Evolutionary conservation across 2,329 filamentous ascomycete species (phyloP), one percentile per base, ranked within the genome.

Genomic region (Dactylonectria estremocensis): DNA sequence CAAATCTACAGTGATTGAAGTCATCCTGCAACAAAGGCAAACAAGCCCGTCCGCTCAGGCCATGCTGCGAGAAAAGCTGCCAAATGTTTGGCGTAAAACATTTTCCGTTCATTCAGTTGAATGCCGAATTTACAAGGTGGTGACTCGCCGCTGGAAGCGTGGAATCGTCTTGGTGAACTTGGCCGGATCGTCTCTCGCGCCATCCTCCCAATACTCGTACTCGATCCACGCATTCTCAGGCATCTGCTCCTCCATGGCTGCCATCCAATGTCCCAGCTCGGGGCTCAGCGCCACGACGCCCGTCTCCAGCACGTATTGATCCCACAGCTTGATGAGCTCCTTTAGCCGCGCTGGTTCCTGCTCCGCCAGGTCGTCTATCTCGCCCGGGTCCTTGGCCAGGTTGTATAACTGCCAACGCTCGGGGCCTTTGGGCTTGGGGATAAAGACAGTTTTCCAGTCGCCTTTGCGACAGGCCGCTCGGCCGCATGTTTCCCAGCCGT

Each of bases 151-250:
- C 35, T 74, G 65, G 53, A 73, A 72, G 18, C 66, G 54, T 5
- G 72, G 72, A 13, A 73, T 64, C 18, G 62, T 43, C 66, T 55
- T 70, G 0, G 67, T 74, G 40, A 73, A 87, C 73, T 81, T 84
- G 55, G 80, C 76, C 5, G 83, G 83, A 18, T 84, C 80, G 52
- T 87, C 84, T 20, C 79, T 73, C 1, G 81, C 80, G 2, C 80
- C 79, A 4, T 81, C 76, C 53, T 82, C 80, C 88, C 88, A 91
- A 70, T 90, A 91, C 77, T 90, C 88, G 76, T 89, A 90, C 79
- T 91, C 88, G 79, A 91, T 90, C 89, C 88, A 90, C 7, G 85
- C 87, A 74, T 90, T 89, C 77, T 91, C 88, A 0, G 86, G 86
- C 89, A 91, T 91, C 82, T 91, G 88, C 66, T 86, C 88, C 77